These are phyloP conservation scores for Yamadazyma atmosphaerica DNA, from an alignment of 1,139 yeast species.

Conservation along the genomic window DNA sequence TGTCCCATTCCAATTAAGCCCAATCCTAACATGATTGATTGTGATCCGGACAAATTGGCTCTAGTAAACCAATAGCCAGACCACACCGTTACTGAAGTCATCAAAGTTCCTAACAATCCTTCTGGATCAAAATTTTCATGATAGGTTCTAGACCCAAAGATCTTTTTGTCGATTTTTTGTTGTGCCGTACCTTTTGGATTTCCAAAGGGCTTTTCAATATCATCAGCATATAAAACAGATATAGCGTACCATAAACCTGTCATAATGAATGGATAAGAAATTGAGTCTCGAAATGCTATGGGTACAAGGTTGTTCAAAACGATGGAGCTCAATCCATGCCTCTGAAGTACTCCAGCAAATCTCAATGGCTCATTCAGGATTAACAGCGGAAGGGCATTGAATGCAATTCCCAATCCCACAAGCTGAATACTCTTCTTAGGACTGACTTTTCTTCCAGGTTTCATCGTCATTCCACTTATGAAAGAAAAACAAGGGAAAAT, in stretches of 20 bases:
- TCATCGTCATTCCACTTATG: conserved; percentile 6
- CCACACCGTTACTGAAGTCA: conserved; percentile 7
- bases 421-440: conserved; percentile 3
- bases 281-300: conserved; percentile 2
- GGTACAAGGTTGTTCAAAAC: conserved; percentile 3
- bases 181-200: conserved; percentile 5
- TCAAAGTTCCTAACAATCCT: conserved; percentile 5
- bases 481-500: conserved; percentile 6
- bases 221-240: neutral
- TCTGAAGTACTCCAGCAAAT: conserved; percentile 5
- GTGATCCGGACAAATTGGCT: neutral
- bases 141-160: conserved; percentile 6
- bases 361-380: conserved; percentile 1
- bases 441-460: neutral
- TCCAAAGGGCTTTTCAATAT: neutral
- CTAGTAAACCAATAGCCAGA: conserved; percentile 4
- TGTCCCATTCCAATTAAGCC: conserved; percentile 1
- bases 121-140: conserved; percentile 6
- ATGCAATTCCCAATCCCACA: conserved; percentile 5
- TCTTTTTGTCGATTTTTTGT: conserved; percentile 5
- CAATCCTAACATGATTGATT: conserved; percentile 1
- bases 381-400: conserved; percentile 3
- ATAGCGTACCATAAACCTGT: conserved; percentile 4
- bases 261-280: conserved; percentile 2
- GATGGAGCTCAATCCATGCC: conserved; percentile 7